Conservation (phyloP, 1,139 yeast genomes). For the Suzukiozyma palmioleophila region DNA sequence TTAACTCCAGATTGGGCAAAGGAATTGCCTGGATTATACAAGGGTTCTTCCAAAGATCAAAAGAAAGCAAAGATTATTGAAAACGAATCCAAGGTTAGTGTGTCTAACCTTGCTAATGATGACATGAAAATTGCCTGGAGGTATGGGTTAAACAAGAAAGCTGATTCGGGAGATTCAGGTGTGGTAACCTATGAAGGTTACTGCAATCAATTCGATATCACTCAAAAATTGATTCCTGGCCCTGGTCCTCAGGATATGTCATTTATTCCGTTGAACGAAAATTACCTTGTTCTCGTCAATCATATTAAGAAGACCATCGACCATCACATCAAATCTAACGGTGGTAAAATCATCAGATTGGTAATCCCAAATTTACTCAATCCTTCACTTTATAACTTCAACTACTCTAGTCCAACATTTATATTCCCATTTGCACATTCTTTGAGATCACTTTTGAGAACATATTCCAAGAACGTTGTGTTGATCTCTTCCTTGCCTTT, state of each 20-base stretch:
- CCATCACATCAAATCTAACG: slow-evolving; percentile 26
- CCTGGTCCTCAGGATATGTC: slow-evolving; percentile 61
- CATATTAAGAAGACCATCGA: slow-evolving; percentile 41
- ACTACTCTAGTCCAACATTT: slow-evolving; percentile 41
- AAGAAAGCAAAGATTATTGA: slow-evolving; percentile 55
- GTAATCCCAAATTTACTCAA: slow-evolving; percentile 73
- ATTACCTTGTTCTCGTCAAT: slow-evolving; percentile 22
- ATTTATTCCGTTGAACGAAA: slow-evolving; percentile 38
- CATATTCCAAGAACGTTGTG: slow-evolving; percentile 43
- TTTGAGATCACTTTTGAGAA: slow-evolving; percentile 51
- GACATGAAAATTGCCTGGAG: slow-evolving; percentile 88
- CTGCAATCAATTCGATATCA: slow-evolving; percentile 71
- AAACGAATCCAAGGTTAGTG: slow-evolving; percentile 63
- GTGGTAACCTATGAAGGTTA: slow-evolving; percentile 42
- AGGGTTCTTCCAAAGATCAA: slow-evolving; percentile 65
- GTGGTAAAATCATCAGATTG: slow-evolving; percentile 53
- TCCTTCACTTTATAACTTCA: slow-evolving; percentile 70
- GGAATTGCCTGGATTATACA: slow-evolving; percentile 76
- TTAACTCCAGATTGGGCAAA: slow-evolving; percentile 57
- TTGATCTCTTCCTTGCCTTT: slow-evolving; percentile 54
- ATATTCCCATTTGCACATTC: slow-evolving; percentile 62
- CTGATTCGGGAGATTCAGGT: slow-evolving; percentile 12
- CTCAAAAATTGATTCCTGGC: slow-evolving; percentile 62
- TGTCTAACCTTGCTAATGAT: slow-evolving; percentile 51
- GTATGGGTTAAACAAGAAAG: slow-evolving; percentile 56